Evolutionary conservation across 352 stramenopile genomes (phyloP), one percentile per base, ranked within the genome.

Genomic region (Pythium phragmiticola): DNA sequence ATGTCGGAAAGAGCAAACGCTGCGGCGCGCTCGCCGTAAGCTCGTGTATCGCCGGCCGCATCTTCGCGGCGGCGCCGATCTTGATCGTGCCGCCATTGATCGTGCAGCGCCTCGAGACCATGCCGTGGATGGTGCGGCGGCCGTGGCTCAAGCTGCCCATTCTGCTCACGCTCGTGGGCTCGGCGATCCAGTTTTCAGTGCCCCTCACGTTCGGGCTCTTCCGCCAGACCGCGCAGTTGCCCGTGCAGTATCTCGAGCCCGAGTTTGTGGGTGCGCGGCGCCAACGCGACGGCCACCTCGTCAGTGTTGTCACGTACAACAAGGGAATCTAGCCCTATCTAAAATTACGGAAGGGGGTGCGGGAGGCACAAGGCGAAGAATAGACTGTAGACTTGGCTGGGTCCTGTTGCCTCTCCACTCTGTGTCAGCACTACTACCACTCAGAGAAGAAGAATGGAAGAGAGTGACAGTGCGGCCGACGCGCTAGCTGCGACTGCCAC

Each of bases 151-250:
- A 82, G 43, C 65, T 92, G n/a, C 84, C 87, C 13, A 66, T 82
- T 41, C 61, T 90, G 57, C 70, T 95, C 14, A 78, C 73, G 34
- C 69, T 92, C 14, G 84, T 95, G 19, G 87, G 82, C 57, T 74
- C 76, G 23, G 78, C 80, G 16, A 95, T 95, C 61, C 83, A 94
- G 65, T 88, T 89, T 70, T 90, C 84, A 5, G 87, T 95, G 49
- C 87, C 87, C 4, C 59, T 94, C 26, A 95, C 87, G 48, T 95
- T 95, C 54, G 87, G 83, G 19, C 73, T 95, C 28, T 95, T 95
- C 72, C 80, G 83, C 19, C 87, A 93, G 60, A 90, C 84, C 4
- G 85, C 85, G 57, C 81, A 90, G 64, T 65, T 93, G 9, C 60
- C 84, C 34, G 63, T 73, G 23, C 75, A 78, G 37, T 81, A 87